Percentiles rank a stretch among this genome's conserved stretches.
Evolutionary conservation across 2,329 filamentous ascomycete genomes (phyloP).

Genomic region (Neopestalotiopsis rosae): DNA sequence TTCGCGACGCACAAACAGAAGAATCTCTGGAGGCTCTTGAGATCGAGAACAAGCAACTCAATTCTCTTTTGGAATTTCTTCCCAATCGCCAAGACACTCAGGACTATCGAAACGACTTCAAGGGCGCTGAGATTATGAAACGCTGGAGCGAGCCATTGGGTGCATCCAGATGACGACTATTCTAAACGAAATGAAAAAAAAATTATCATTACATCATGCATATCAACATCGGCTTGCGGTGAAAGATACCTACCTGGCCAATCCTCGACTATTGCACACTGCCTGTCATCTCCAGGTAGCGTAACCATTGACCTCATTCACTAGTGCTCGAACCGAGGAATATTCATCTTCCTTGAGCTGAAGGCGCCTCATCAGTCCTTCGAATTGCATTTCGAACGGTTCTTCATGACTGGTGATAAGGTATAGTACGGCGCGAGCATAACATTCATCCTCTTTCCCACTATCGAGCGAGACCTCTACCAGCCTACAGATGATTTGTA

Average conservation of each 20-base stretch:
- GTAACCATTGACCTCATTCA: conserved; percentile 7
- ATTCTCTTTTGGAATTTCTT: neutral
- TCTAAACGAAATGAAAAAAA: neutral
- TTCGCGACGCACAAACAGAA: conserved; percentile 34
- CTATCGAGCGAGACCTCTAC: conserved; percentile 31
- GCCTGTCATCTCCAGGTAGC: neutral
- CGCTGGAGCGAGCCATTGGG: conserved; percentile 16
- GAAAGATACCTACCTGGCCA: neutral
- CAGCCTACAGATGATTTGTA: conserved; percentile 38
- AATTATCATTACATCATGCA: neutral
- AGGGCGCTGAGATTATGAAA: conserved; percentile 14
- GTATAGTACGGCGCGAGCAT: conserved; percentile 1
- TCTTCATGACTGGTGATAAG: neutral
- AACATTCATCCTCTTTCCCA: conserved; percentile 4
- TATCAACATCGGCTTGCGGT: too few species aligned
- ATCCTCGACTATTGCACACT: neutral
- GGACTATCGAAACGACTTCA: conserved; percentile 3
- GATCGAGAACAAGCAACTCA: conserved; percentile 28
- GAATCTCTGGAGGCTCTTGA: conserved; percentile 32
- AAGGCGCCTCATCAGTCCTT: conserved; percentile 16
- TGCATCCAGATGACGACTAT: neutral
- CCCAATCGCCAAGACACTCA: neutral
- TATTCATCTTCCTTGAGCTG: conserved; percentile 9
- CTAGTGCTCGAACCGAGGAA: conserved; percentile 8
- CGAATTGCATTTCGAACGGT: neutral